Percentiles rank a stretch among this genome's conserved stretches.
Evolutionary conservation across 2,329 filamentous ascomycete genomes (phyloP).

Genomic region (Penicillium sp.): DNA sequence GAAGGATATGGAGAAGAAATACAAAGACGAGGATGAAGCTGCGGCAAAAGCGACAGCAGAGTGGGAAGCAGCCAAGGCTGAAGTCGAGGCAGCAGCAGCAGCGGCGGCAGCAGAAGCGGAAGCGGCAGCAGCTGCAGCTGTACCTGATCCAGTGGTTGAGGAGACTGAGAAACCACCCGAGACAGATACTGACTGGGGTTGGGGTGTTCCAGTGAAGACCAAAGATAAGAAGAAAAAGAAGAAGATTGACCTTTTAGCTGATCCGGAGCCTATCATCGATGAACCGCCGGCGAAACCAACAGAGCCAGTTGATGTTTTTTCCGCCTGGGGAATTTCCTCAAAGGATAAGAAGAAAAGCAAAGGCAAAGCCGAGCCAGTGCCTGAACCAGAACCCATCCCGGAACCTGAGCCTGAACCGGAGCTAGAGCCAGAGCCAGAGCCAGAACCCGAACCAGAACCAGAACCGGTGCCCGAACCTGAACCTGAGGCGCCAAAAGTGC

Average conservation of each 20-base stretch:
- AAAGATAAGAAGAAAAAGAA: constrained; percentile 40
- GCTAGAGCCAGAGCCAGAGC: constrained; percentile 26
- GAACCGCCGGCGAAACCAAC: constrained; percentile 21
- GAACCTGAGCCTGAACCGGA: constrained; percentile 13
- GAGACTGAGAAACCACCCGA: constrained; percentile 19
- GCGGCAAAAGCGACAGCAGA: constrained; percentile 3
- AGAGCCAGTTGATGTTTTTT: constrained; percentile 30
- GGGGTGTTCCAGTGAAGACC: constrained; percentile 27
- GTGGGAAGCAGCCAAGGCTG: constrained; percentile 13
- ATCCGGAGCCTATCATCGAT: constrained; percentile 26
- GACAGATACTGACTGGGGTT: constrained; percentile 34
- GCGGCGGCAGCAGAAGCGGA: background rate
- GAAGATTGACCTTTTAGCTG: constrained; percentile 27
- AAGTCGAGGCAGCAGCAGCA: constrained; percentile 5
- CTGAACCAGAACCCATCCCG: constrained; percentile 19
- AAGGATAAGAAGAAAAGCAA: constrained; percentile 37
- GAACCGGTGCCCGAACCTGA: constrained; percentile 29
- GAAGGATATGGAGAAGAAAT: constrained; percentile 31
- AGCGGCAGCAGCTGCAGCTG: constrained; percentile 5
- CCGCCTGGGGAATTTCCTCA: constrained; percentile 25
- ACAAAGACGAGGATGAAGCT: constrained; percentile 21
- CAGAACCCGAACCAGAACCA: constrained; percentile 37
- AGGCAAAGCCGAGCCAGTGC: constrained; percentile 27
- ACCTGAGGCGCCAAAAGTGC: constrained; percentile 22
- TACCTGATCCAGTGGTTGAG: constrained; percentile 10